Conservation (phyloP, 768 basidiomycete genomes). For the Russula vinacea region DNA sequence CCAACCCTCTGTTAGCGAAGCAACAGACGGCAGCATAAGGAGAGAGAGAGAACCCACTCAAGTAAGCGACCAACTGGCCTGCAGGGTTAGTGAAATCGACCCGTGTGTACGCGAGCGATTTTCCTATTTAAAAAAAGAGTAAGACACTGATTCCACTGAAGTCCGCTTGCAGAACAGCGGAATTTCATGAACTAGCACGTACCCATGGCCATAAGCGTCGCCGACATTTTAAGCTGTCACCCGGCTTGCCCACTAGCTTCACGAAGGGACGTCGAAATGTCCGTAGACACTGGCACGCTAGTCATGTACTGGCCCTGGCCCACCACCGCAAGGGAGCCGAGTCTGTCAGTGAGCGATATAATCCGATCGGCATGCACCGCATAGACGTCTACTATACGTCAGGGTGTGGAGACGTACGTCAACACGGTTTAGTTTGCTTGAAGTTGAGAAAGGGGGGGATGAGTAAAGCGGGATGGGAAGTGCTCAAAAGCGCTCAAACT, state of each 20-base stretch:
- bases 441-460: background rate
- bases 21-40: background rate
- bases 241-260: slow-evolving; percentile 67
- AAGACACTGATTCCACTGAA: background rate
- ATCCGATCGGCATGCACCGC: slow-evolving; percentile 79
- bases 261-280: slow-evolving; percentile 76
- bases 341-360: slow-evolving; percentile 76
- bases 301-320: slow-evolving; percentile 84
- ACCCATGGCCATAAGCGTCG: slow-evolving; percentile 71
- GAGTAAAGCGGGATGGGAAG: background rate
- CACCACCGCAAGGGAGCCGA: slow-evolving; percentile 84
- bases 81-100: slow-evolving; percentile 66
- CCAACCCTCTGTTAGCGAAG: slow-evolving; percentile 17
- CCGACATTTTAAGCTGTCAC: slow-evolving; percentile 65
- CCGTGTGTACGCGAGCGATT: slow-evolving; percentile 75
- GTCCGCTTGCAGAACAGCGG: background rate
- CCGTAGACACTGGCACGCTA: slow-evolving; percentile 81
- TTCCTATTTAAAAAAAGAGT: slow-evolving; percentile 54
- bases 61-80: slow-evolving; percentile 77
- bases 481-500: slow-evolving; percentile 12
- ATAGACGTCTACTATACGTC: slow-evolving; percentile 31
- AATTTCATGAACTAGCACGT: slow-evolving; percentile 38
- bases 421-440: slow-evolving; percentile 74
- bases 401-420: slow-evolving; percentile 49
- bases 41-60: slow-evolving; percentile 51